Evolutionary conservation across 768 basidiomycete species (phyloP), one percentile per base, ranked within the genome.

Genomic region (Kwoniella pini): DNA sequence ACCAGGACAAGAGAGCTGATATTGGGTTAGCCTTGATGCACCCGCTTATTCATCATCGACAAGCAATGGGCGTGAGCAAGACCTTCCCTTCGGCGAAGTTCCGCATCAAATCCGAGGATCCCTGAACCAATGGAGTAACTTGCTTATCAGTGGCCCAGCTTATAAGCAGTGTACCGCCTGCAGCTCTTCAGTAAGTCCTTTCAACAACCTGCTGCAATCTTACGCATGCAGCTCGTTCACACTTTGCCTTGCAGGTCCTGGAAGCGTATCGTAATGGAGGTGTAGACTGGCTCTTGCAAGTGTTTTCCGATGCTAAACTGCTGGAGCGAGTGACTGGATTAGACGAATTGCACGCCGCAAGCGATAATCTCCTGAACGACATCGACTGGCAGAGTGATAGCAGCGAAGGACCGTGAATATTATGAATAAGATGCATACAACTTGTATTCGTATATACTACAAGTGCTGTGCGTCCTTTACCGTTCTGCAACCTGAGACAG

Each of bases 41-140:
- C 85, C 88, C 0, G 85, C 91, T 0, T 90, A 90, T 0, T 26
- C 46, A 27, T 38, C 65, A 11, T 26, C 83, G 0, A 70, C 70
- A 44, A 61, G 60, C 12, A 33, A 75, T 66, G 64, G 19, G 31
- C 38, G 0, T 22, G 2, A 62, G 52, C 76, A 78, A 42, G 73
- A 68, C 85, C 68, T 76, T 4, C 78, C 79, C 1, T 84, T 97
- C 2, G 95, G 95, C 0, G 80, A 87, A 17, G 90, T 97, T 3
- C 96, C 96, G 0, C 96, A 98, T 76, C 94, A 97, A 74, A 82
- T 98, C 10, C 86, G 96, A 4, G 96, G 94, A 0, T 92, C 86
- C 81, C 83, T 98, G 2, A 85, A 86, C 4, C 88, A 91, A 63
- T 99, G 95, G 82, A 83, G 86, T 52, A 91, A 86, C 42, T 81